These are phyloP conservation scores for Massospora cicadina DNA, from an alignment of 371 early-diverging fungal genomes.

Conservation along the genomic window DNA sequence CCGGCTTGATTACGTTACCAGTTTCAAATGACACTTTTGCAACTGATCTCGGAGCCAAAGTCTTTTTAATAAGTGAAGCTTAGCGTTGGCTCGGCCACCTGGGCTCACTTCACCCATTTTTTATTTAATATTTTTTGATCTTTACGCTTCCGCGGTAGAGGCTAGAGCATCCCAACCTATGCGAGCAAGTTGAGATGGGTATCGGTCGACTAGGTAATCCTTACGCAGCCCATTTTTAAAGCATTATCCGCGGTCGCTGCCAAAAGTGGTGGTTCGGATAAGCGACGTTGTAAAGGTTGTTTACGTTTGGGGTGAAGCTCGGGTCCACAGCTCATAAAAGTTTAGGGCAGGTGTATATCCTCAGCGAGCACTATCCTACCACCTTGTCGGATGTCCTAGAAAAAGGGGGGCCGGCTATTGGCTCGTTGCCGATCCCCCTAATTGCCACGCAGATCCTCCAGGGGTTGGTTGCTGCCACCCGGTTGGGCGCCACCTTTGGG, in stretches of 20 bases:
- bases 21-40: no score
- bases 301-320: no score
- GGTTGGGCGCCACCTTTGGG: constrained; percentile 20
- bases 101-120: no score
- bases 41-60: no score
- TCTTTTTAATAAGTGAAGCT: no score
- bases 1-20: no score
- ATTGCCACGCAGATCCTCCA: constrained; percentile 35
- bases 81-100: no score
- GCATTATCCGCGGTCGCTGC: no score
- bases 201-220: constrained; percentile 32
- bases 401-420: background rate
- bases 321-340: no score
- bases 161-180: constrained; percentile 26
- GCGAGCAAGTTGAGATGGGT: constrained; percentile 33
- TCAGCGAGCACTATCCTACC: background rate
- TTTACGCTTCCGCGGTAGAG: constrained; percentile 21
- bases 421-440: constrained; percentile 23
- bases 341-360: constrained; percentile 1
- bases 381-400: background rate
- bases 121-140: background rate
- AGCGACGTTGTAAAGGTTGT: no score
- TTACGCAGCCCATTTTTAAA: background rate
- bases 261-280: no score
- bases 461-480: constrained; percentile 16